These are phyloP conservation scores for Vigna radiata DNA, from an alignment of 306 rosid species.

Conservation along the genomic window DNA sequence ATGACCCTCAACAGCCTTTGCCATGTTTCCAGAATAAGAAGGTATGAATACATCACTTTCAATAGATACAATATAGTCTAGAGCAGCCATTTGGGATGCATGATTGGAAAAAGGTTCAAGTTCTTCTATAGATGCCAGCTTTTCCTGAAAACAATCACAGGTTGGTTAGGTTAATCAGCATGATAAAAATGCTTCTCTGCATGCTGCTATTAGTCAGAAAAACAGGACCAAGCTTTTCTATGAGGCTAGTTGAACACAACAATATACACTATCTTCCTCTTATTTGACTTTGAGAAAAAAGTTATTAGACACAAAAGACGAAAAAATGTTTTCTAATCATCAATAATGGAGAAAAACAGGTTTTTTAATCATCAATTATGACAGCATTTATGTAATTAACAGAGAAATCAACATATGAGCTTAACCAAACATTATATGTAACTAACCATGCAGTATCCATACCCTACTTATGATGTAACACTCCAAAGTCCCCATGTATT, in stretches of 20 bases:
- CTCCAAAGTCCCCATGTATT: neutral
- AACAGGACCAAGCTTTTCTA: conserved; percentile 8
- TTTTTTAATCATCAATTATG: too few relatives aligned
- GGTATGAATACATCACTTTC: conserved; percentile 95
- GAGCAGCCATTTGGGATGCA: conserved; percentile 98
- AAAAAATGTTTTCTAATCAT: neutral
- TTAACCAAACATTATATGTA: neutral
- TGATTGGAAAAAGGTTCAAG: conserved; percentile 80
- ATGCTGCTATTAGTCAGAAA: neutral
- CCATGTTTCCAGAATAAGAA: conserved; percentile 97
- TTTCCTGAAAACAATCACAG: conserved; percentile 65
- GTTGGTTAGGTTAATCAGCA: conserved; percentile 40
- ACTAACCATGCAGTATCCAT: conserved; percentile 9
- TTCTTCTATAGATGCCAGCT: conserved; percentile 77
- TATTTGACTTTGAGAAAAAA: neutral
- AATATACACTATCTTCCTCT: conserved; percentile 24
- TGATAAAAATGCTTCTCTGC: conserved; percentile 31
- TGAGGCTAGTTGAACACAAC: conserved; percentile 9
- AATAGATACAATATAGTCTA: conserved; percentile 92
- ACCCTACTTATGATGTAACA: neutral
- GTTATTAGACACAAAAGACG: neutral
- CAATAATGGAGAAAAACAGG: neutral
- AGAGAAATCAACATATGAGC: conserved; percentile 4
- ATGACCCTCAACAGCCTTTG: conserved; percentile 96
- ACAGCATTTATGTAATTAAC: conserved; percentile 12